Evolutionary conservation across 2,329 filamentous ascomycete species (phyloP).

Genomic region (Cladosporium cucumerinum): DNA sequence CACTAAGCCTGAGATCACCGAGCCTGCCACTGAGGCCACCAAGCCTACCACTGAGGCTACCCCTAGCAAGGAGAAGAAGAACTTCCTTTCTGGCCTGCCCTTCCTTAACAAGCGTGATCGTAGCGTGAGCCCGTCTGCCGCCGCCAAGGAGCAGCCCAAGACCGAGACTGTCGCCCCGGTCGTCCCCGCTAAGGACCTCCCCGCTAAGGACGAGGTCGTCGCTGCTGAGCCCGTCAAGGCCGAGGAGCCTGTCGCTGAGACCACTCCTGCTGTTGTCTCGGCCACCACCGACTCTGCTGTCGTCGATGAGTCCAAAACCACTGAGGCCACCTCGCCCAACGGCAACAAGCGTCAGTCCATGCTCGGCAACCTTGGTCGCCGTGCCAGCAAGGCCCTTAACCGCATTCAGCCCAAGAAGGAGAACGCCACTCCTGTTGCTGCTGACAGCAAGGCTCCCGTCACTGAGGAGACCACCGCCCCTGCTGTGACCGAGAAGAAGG

Average conservation of each 20-base stretch:
- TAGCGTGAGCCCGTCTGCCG: slow-evolving; percentile 36
- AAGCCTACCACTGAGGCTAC: slow-evolving; percentile 38
- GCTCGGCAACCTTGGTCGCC: slow-evolving; percentile 33
- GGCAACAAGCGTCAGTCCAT: slow-evolving; percentile 33
- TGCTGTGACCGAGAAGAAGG: slow-evolving; percentile 18
- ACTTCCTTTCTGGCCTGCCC: slow-evolving; percentile 32
- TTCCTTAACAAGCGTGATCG: slow-evolving; percentile 35
- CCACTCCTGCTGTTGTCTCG: slow-evolving; percentile 20
- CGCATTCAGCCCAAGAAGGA: slow-evolving; percentile 34
- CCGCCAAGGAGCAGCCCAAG: slow-evolving; percentile 37
- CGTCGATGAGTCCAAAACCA: slow-evolving; percentile 18
- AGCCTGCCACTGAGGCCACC: slow-evolving; percentile 35
- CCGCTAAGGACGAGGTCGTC: slow-evolving; percentile 22
- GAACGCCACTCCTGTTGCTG: slow-evolving; percentile 21
- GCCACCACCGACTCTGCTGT: slow-evolving; percentile 21
- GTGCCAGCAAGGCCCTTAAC: slow-evolving; percentile 35
- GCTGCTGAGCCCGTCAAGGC: slow-evolving; percentile 33
- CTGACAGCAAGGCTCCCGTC: slow-evolving; percentile 23
- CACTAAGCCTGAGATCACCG: slow-evolving; percentile 27
- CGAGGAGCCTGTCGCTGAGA: slow-evolving; percentile 24
- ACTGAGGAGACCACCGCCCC: slow-evolving; percentile 15
- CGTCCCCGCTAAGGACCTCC: slow-evolving; percentile 19
- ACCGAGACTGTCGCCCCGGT: slow-evolving; percentile 27
- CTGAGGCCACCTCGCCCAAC: slow-evolving; percentile 23
- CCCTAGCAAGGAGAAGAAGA: slow-evolving; percentile 35